A percentile compares a stretch with the other conserved stretches of the same genome.
Conservation (phyloP, 257 asterid species). For the Petunia axillaris region DNA sequence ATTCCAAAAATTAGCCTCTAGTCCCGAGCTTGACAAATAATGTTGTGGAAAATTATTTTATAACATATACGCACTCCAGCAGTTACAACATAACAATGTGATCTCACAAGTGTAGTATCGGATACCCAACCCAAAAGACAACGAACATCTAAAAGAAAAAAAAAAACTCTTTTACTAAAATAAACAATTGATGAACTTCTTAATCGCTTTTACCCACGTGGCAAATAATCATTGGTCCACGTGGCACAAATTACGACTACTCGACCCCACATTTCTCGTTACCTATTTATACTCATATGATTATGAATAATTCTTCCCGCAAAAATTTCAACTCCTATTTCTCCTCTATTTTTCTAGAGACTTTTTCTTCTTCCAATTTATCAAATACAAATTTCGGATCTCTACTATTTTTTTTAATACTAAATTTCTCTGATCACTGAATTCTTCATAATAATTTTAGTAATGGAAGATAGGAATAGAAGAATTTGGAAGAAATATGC, state of each 20-base stretch:
- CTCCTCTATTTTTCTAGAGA: constrained; percentile 15
- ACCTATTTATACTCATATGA: constrained; percentile 40
- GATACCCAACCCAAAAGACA: too few species aligned
- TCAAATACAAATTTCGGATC: background rate
- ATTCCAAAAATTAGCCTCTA: too few species aligned
- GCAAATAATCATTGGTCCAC: constrained; percentile 9
- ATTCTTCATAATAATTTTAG: background rate
- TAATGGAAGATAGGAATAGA: constrained; percentile 3
- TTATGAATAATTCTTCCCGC: constrained; percentile 1
- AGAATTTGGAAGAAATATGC: constrained; percentile 50
- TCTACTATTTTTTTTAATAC: background rate
- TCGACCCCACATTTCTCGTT: constrained; percentile 37
- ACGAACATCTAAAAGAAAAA: too few species aligned
- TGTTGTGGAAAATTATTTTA: too few species aligned
- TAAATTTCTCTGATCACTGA: background rate
- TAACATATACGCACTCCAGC: too few species aligned
- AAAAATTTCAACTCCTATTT: constrained; percentile 13
- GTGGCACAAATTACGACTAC: constrained; percentile 39
- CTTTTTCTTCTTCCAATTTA: constrained; percentile 37
- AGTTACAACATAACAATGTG: too few species aligned
- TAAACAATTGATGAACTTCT: too few species aligned
- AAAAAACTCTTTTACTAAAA: too few species aligned
- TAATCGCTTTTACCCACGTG: constrained; percentile 30
- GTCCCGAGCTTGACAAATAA: too few species aligned
- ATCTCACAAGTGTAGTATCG: too few species aligned